Conservation (phyloP, 345 rosid genomes). For the Fremontodendron californicum region DNA sequence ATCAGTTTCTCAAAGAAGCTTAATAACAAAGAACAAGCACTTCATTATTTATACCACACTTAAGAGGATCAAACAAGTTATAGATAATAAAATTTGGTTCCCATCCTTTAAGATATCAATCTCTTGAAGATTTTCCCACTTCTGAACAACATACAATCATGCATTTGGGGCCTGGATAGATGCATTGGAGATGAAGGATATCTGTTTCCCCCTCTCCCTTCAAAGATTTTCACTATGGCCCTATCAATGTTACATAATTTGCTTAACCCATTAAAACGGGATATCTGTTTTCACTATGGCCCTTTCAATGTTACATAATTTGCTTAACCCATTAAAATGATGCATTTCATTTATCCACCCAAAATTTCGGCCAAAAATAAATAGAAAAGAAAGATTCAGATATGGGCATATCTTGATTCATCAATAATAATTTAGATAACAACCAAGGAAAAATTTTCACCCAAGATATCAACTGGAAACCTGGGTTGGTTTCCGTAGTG, state of each 20-base stretch:
- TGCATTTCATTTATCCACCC: not conserved
- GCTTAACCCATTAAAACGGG: not conserved
- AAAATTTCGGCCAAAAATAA: not conserved
- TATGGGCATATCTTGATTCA: not conserved
- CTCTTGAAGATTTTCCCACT: too few relatives aligned
- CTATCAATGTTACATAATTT: not conserved
- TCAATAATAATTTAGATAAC: not conserved
- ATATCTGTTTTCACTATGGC: too few relatives aligned
- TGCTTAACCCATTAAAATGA: not conserved
- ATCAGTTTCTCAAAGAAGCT: too few relatives aligned
- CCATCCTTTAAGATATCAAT: too few relatives aligned
- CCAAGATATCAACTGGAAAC: not conserved
- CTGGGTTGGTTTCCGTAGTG: not conserved
- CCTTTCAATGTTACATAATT: not conserved
- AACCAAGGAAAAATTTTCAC: conserved; percentile 10
- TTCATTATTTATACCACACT: not conserved
- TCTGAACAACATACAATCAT: not conserved
- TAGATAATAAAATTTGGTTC: not conserved
- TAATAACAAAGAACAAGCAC: not conserved
- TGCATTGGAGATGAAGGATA: not conserved
- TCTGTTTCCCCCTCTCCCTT: not conserved
- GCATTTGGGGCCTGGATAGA: not conserved
- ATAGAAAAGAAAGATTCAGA: not conserved
- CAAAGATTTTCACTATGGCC: not conserved
- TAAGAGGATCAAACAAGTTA: not conserved